A percentile compares a stretch with the other conserved stretches of the same genome.
phyloP scores from a whole-genome alignment of 2,329 filamentous ascomycete genomes.

The Scedosporium aurantiacum region DNA sequence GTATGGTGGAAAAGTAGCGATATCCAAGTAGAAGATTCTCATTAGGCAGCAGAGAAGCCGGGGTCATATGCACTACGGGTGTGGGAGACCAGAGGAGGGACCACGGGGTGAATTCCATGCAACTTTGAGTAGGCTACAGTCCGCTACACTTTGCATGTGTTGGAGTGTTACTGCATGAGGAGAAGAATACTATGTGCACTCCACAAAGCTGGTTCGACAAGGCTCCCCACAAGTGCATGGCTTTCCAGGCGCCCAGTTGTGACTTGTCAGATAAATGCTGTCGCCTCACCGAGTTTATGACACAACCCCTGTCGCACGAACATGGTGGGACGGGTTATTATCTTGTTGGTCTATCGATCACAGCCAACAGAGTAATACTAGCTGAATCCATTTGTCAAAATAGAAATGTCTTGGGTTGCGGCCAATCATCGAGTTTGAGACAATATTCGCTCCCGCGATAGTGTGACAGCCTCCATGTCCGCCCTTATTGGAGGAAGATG shows the following conservation, averaged over 20 bases:
- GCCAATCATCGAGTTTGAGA: neutral
- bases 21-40: neutral
- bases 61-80: neutral
- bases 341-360: neutral
- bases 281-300: neutral
- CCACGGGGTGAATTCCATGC: neutral
- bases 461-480: too few relatives aligned
- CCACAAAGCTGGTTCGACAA: neutral
- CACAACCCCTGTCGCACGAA: neutral
- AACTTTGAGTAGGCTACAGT: neutral
- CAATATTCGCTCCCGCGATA: too few relatives aligned
- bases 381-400: neutral
- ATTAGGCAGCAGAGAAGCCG: neutral
- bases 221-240: neutral
- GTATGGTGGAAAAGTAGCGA: neutral
- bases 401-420: neutral
- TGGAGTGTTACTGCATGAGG: too few relatives aligned
- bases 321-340: neutral
- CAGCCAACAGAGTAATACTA: neutral
- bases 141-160: too few relatives aligned
- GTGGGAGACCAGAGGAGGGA: too few relatives aligned
- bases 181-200: neutral
- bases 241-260: neutral
- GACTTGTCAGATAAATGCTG: neutral
- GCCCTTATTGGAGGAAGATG: neutral